These are phyloP conservation scores for Arachnomyces sp. DNA, from an alignment of 2,329 filamentous ascomycete genomes.

Conservation along the genomic window DNA sequence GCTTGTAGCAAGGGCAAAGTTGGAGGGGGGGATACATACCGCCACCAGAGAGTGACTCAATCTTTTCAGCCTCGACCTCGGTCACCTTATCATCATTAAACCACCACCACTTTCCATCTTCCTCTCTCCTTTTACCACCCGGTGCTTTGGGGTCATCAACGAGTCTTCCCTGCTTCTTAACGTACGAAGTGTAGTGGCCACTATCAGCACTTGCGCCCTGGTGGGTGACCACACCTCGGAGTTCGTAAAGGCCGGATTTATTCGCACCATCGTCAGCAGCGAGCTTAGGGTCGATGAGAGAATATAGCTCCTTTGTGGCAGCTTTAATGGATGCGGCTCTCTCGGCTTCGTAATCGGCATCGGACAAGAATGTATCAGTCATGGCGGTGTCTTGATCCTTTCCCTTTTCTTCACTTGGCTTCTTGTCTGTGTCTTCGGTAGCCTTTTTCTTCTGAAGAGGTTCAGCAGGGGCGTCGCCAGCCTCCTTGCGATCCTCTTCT, in stretches of 20 bases:
- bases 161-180: conserved; percentile 76
- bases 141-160: conserved; percentile 56
- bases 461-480: conserved; percentile 23
- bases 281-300: conserved; percentile 67
- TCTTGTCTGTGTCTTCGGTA: conserved; percentile 39
- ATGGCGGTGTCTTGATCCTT: conserved; percentile 66
- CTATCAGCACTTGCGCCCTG: conserved; percentile 95
- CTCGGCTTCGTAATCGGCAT: conserved; percentile 86
- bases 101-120: conserved; percentile 99
- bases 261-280: conserved; percentile 75
- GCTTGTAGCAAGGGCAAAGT: conserved; percentile 1
- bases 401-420: conserved; percentile 42
- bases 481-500: conserved; percentile 44
- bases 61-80: conserved; percentile 85
- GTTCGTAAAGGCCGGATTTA: conserved; percentile 89
- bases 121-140: conserved; percentile 63
- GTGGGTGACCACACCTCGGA: conserved; percentile 89
- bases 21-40: conserved; percentile 44
- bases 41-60: conserved; percentile 80
- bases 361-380: conserved; percentile 75
- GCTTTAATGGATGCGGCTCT: conserved; percentile 64
- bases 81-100: conserved; percentile 98
- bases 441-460: conserved; percentile 44
- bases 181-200: conserved; percentile 94
- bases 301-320: conserved; percentile 81